phyloP scores from a whole-genome alignment of 2,329 filamentous ascomycete genomes.

The Colletotrichum sidae region DNA sequence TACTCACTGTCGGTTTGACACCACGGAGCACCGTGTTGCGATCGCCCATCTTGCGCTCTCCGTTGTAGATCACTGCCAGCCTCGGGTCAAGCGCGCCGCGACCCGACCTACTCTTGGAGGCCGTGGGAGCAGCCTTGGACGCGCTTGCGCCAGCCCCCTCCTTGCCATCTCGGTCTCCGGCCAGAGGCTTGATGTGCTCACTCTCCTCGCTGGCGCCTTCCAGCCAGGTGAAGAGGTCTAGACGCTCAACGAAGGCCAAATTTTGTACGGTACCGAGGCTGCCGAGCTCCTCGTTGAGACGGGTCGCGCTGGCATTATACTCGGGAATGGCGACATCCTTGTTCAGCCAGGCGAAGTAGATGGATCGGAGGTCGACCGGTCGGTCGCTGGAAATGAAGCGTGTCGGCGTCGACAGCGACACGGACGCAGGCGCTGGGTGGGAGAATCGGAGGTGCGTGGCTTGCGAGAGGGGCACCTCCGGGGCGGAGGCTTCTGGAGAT shows the following conservation, averaged over 20 bases:
- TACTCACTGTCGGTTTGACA: constrained; percentile 84
- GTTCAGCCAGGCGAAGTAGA: constrained; percentile 97
- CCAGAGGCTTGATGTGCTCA: constrained; percentile 90
- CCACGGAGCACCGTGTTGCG: constrained; percentile 89
- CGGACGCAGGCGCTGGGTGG: constrained; percentile 67
- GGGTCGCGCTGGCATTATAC: constrained; percentile 86
- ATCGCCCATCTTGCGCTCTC: constrained; percentile 92
- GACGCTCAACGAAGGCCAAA: constrained; percentile 88
- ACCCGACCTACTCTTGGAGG: constrained; percentile 63
- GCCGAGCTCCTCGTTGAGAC: constrained; percentile 83
- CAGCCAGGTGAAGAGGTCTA: constrained; percentile 94
- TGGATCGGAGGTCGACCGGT: constrained; percentile 87
- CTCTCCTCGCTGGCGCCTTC: constrained; percentile 90
- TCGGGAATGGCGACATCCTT: constrained; percentile 90
- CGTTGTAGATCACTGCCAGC: constrained; percentile 88
- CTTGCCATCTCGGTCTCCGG: constrained; percentile 68
- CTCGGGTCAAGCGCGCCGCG: constrained; percentile 82
- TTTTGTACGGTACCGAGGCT: constrained; percentile 81
- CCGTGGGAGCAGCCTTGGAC: constrained; percentile 52
- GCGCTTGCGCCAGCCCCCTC: constrained; percentile 51
- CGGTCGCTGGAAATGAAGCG: constrained; percentile 85
- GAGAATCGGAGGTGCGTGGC: constrained; percentile 85
- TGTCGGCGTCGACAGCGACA: constrained; percentile 80
- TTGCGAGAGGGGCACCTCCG: constrained; percentile 74
- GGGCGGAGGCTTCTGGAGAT: constrained; percentile 71